These are phyloP conservation scores for Ceratocystiopsis sp. DNA, from an alignment of 2,329 filamentous ascomycete species.

Conservation along the genomic window DNA sequence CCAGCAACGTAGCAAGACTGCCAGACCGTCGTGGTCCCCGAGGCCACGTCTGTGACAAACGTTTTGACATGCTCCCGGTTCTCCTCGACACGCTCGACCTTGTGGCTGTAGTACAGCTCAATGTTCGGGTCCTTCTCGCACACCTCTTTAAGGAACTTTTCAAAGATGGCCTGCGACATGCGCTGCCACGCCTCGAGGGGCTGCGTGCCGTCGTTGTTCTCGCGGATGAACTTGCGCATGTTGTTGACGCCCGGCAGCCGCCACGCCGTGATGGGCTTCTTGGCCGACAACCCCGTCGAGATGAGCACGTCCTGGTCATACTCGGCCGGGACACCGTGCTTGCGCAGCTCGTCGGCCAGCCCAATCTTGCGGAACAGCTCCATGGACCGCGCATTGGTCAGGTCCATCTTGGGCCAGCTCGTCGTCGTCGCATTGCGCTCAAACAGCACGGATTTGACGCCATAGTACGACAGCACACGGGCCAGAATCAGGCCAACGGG, in stretches of 20 bases:
- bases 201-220: conserved; percentile 16
- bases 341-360: conserved; percentile 13
- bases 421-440: conserved; percentile 4
- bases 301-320: conserved; percentile 9
- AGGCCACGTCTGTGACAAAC: not conserved
- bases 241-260: conserved; percentile 5
- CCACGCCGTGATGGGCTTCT: conserved; percentile 8
- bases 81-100: conserved; percentile 1
- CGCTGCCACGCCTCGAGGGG: conserved; percentile 17
- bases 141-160: conserved; percentile 16
- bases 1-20: not conserved
- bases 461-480: conserved; percentile 1
- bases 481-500: conserved; percentile 3
- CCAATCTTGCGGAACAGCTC: conserved; percentile 14
- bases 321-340: conserved; percentile 6
- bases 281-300: conserved; percentile 7
- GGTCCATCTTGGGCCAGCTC: conserved; percentile 21
- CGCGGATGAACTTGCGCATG: conserved; percentile 10
- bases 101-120: conserved; percentile 13
- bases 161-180: conserved; percentile 18
- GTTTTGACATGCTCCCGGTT: not conserved
- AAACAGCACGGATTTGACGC: not conserved
- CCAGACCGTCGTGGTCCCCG: not conserved
- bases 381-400: conserved; percentile 17
- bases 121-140: conserved; percentile 11